phyloP scores from a whole-genome alignment of 2,329 filamentous ascomycete genomes.

The Pyricularia pennisetigena region DNA sequence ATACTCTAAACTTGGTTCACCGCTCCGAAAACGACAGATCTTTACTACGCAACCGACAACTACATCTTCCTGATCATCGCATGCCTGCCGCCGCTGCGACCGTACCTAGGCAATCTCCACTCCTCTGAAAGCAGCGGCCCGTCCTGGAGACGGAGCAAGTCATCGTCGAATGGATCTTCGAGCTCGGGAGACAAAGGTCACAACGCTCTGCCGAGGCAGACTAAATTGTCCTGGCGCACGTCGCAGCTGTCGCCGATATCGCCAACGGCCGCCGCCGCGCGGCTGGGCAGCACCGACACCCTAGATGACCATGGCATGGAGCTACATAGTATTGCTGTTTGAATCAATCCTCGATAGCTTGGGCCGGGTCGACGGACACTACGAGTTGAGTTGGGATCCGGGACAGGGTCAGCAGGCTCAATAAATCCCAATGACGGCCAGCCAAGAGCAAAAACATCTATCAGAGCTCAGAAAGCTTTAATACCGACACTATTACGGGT shows the following conservation, averaged over 20 bases:
- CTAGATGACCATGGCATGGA: background rate
- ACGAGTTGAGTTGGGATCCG: too few species aligned
- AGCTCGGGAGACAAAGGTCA: background rate
- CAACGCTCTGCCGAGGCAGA: background rate
- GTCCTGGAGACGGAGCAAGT: background rate
- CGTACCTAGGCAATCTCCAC: background rate
- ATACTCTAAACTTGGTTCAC: background rate
- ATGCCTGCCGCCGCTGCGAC: background rate
- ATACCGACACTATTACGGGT: too few species aligned
- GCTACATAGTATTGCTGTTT: too few species aligned
- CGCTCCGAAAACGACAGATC: background rate
- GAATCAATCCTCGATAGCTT: too few species aligned
- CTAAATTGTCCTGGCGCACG: background rate
- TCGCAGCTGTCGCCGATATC: background rate
- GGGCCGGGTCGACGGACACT: too few species aligned
- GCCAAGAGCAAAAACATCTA: too few species aligned
- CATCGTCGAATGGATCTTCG: background rate
- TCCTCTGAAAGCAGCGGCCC: background rate
- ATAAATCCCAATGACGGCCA: too few species aligned
- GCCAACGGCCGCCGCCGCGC: background rate
- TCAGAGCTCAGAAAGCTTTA: too few species aligned
- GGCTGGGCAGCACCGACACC: background rate
- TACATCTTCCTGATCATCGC: background rate
- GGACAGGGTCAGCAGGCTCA: too few species aligned
- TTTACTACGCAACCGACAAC: background rate